Conservation (phyloP, 331 rosid species). For the Malus hybrid region DNA sequence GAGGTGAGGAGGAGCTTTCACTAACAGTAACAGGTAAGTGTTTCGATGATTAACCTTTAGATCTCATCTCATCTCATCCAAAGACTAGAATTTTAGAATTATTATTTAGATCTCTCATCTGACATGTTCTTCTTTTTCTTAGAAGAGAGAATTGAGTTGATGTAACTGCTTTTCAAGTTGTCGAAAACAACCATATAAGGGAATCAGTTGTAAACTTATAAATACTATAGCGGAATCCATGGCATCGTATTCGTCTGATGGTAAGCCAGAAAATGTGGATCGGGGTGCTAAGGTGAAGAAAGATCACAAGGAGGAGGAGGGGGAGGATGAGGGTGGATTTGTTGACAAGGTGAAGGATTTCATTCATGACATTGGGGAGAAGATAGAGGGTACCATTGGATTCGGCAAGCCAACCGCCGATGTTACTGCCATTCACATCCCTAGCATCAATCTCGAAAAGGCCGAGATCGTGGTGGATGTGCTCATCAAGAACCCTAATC, state of each 20-base stretch:
- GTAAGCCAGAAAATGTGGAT: conserved; percentile 48
- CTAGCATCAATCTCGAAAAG: conserved; percentile 56
- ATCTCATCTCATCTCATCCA: background rate
- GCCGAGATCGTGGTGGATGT: conserved; percentile 77
- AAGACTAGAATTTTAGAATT: background rate
- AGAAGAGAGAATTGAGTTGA: background rate
- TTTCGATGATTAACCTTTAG: background rate
- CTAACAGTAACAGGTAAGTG: background rate
- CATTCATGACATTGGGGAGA: conserved; percentile 90
- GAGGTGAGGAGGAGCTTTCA: too few species aligned
- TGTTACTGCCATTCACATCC: conserved; percentile 59
- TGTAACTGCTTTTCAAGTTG: background rate
- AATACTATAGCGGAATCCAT: background rate
- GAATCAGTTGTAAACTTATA: background rate
- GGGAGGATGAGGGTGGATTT: conserved; percentile 63
- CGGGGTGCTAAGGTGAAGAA: conserved; percentile 44
- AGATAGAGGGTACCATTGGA: conserved; percentile 78
- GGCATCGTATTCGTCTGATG: conserved; percentile 46
- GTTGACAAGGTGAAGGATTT: conserved; percentile 89
- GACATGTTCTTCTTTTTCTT: background rate
- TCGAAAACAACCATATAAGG: background rate
- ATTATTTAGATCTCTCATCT: background rate
- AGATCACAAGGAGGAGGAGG: conserved; percentile 45
- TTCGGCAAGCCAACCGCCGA: conserved; percentile 93
- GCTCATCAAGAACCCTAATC: conserved; percentile 83